Percentiles rank a stretch among this genome's conserved stretches.
phyloP scores from a whole-genome alignment of 139 green algal species.

The Micractinium conductrix region DNA sequence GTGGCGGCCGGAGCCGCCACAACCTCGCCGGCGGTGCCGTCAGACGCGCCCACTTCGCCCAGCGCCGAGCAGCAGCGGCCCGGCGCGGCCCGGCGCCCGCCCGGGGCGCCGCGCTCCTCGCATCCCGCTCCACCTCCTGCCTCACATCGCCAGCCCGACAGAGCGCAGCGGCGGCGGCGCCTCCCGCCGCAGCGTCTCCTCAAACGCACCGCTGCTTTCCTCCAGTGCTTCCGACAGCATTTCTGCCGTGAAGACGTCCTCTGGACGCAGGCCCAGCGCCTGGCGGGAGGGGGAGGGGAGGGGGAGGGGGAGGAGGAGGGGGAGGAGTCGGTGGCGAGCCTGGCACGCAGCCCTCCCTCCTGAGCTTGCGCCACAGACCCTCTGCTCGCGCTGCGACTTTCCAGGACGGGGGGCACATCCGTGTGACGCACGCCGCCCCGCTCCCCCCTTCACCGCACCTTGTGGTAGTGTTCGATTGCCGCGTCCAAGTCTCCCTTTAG shows the following conservation, averaged over 20 bases:
- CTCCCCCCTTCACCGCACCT: neutral
- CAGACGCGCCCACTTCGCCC: no score
- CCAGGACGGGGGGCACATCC: neutral
- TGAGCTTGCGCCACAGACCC: neutral
- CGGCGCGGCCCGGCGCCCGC: no score
- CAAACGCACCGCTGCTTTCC: slow-evolving; percentile 46
- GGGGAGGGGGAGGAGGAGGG: neutral
- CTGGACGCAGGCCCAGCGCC: slow-evolving; percentile 68
- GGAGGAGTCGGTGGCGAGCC: neutral
- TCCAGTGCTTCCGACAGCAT: slow-evolving; percentile 83
- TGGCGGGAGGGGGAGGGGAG: neutral
- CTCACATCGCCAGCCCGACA: no score
- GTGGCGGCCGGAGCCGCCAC: no score
- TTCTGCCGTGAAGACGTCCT: slow-evolving; percentile 81
- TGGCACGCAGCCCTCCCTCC: no score
- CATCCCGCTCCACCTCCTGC: no score
- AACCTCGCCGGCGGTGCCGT: no score
- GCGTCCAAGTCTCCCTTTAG: slow-evolving; percentile 62
- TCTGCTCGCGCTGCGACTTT: neutral
- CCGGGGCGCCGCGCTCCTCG: no score
- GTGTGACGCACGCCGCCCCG: neutral
- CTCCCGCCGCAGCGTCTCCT: slow-evolving; percentile 12
- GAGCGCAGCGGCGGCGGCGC: no score
- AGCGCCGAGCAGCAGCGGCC: no score
- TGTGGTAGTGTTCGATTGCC: slow-evolving; percentile 92